phyloP scores from a whole-genome alignment of 495 filamentous ascomycete species.

The Pyrenopolyporus hunteri region DNA sequence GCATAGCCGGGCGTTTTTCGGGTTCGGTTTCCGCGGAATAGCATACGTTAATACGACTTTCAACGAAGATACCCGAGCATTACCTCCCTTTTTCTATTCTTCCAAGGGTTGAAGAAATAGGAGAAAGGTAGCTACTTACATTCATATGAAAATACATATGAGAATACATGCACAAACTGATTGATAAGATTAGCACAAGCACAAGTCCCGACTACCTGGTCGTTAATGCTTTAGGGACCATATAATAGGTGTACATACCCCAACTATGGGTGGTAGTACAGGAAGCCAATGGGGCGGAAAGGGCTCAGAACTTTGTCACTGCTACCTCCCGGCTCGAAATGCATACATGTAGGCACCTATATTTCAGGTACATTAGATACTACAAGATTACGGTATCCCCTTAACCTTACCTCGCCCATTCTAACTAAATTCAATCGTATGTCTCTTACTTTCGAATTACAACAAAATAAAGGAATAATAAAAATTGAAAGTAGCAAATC shows the following conservation, averaged over 20 bases:
- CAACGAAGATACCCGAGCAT: slow-evolving; percentile 31
- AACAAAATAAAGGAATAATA: neutral
- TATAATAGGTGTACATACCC: no score
- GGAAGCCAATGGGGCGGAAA: no score
- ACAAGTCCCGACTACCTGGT: neutral
- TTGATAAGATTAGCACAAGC: neutral
- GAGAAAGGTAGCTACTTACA: no score
- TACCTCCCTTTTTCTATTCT: no score
- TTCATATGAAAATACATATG: no score
- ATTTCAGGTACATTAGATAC: neutral
- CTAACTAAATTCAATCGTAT: no score
- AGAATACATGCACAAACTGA: neutral
- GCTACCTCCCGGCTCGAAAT: neutral
- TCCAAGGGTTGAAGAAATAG: no score
- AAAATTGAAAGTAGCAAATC: slow-evolving; percentile 19
- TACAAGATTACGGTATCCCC: no score
- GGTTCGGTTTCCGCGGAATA: slow-evolving; percentile 25
- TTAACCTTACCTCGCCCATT: no score
- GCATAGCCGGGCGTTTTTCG: slow-evolving; percentile 31
- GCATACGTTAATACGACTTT: slow-evolving; percentile 13
- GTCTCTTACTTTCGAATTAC: no score
- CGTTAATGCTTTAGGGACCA: neutral
- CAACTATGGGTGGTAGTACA: no score
- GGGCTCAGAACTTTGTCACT: no score
- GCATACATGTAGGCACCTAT: neutral